Percentiles rank a stretch among this genome's conserved stretches.
phyloP scores from a whole-genome alignment of 768 basidiomycete species.

The Boletus pseudo-olivaceus region DNA sequence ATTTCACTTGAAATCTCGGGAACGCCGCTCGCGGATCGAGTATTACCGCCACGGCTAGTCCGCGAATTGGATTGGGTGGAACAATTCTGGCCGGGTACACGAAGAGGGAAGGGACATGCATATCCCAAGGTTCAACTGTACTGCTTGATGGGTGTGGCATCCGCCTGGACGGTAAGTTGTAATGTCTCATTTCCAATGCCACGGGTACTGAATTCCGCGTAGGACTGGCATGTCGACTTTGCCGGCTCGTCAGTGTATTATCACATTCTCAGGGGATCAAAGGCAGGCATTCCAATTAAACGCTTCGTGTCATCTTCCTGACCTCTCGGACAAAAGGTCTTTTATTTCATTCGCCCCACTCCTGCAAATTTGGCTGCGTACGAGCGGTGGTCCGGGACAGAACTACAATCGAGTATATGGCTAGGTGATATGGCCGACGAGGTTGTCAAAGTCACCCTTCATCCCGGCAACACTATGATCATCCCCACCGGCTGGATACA shows the following conservation, averaged over 20 bases:
- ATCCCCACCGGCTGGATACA: slow-evolving; percentile 98
- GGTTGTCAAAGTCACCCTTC: slow-evolving; percentile 79
- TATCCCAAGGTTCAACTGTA: slow-evolving; percentile 96
- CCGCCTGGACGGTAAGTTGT: slow-evolving; percentile 86
- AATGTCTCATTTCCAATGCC: not conserved
- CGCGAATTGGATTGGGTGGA: slow-evolving; percentile 97
- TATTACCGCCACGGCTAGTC: slow-evolving; percentile 80
- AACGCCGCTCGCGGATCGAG: slow-evolving; percentile 71
- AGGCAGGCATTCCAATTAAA: slow-evolving; percentile 43
- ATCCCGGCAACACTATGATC: slow-evolving; percentile 83
- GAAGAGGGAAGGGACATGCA: slow-evolving; percentile 65
- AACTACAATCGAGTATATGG: slow-evolving; percentile 85
- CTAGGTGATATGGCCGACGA: slow-evolving; percentile 90
- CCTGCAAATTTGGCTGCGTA: slow-evolving; percentile 83
- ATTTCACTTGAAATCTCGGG: slow-evolving; percentile 94
- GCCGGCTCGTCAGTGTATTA: slow-evolving; percentile 98
- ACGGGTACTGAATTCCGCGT: slow-evolving; percentile 2
- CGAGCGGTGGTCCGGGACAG: slow-evolving; percentile 91
- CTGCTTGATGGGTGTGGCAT: slow-evolving; percentile 92
- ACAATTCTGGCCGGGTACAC: slow-evolving; percentile 84
- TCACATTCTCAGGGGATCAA: slow-evolving; percentile 82
- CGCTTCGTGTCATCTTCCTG: not conserved
- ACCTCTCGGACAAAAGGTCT: slow-evolving; percentile 51
- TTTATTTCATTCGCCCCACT: slow-evolving; percentile 94
- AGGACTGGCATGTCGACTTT: slow-evolving; percentile 99